These are phyloP conservation scores for Silene conica DNA, from an alignment of 148 eudicot species.

Conservation along the genomic window DNA sequence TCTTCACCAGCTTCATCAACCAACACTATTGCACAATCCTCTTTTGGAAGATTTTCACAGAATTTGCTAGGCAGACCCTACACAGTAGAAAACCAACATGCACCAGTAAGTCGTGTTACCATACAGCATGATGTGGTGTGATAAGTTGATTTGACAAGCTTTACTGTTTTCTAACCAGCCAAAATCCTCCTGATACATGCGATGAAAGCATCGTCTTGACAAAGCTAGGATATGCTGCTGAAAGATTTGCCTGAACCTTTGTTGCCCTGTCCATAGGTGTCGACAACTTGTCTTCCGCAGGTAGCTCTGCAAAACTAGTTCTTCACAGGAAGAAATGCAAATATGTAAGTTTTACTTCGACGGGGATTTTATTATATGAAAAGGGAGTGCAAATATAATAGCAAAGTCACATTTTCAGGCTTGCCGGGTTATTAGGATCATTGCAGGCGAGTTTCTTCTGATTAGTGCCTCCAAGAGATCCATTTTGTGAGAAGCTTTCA, in stretches of 20 bases:
- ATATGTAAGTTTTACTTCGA: background rate
- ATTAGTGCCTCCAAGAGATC: background rate
- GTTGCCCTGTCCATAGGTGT: background rate
- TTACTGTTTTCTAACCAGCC: background rate
- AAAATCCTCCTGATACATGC: conserved; percentile 1
- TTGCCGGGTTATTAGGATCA: background rate
- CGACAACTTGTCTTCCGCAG: background rate
- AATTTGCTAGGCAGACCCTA: conserved; percentile 33
- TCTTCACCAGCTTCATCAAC: conserved; percentile 31
- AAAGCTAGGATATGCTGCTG: conserved; percentile 12
- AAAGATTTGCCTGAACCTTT: conserved; percentile 11
- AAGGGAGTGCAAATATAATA: background rate
- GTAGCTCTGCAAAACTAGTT: background rate
- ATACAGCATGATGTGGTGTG: background rate
- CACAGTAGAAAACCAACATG: conserved; percentile 11
- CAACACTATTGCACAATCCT: conserved; percentile 19
- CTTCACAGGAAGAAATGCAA: conserved; percentile 1
- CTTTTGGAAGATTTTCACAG: conserved; percentile 28
- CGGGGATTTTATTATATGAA: background rate
- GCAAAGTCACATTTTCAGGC: background rate
- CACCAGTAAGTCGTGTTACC: background rate
- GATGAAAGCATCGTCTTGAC: conserved; percentile 2
- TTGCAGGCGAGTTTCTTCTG: background rate
- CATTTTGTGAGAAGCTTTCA: background rate
- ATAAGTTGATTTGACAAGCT: too few species aligned